A percentile compares a stretch with the other conserved stretches of the same genome.
Conservation (phyloP, 768 basidiomycete genomes). For the Amanita pseudoporphyria region DNA sequence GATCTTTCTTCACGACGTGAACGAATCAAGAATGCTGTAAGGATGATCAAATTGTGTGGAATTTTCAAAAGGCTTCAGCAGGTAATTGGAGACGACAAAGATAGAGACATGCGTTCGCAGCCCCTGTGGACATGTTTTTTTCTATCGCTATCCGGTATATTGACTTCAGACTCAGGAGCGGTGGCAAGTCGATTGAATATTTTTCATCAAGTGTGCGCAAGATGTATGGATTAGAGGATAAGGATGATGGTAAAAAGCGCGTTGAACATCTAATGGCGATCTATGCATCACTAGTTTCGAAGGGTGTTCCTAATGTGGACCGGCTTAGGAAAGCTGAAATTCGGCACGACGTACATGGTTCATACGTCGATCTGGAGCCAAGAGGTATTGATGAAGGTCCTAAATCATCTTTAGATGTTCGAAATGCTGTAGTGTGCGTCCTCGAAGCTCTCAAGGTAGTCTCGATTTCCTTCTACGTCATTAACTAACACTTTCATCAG, state of each 20-base stretch:
- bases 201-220: not conserved
- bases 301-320: too few species aligned
- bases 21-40: slow-evolving; percentile 6
- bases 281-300: too few species aligned
- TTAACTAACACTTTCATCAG: slow-evolving; percentile 5
- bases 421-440: slow-evolving; percentile 10
- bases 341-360: not conserved
- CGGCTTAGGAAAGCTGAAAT: too few species aligned
- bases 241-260: not conserved
- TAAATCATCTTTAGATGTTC: not conserved
- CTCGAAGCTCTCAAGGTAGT: slow-evolving; percentile 14
- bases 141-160: too few species aligned
- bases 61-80: slow-evolving; percentile 4
- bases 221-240: not conserved
- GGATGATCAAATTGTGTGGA: slow-evolving; percentile 4
- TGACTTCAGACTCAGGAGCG: too few species aligned
- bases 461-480: not conserved
- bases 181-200: slow-evolving; percentile 1
- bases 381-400: slow-evolving; percentile 1
- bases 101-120: too few species aligned
- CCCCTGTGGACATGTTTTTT: too few species aligned
- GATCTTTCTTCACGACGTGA: slow-evolving; percentile 6
- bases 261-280: not conserved
- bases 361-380: not conserved
- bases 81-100: slow-evolving; percentile 5